These are phyloP conservation scores for Entomortierella lignicola DNA, from an alignment of 192 early-diverging fungal species.

Conservation along the genomic window DNA sequence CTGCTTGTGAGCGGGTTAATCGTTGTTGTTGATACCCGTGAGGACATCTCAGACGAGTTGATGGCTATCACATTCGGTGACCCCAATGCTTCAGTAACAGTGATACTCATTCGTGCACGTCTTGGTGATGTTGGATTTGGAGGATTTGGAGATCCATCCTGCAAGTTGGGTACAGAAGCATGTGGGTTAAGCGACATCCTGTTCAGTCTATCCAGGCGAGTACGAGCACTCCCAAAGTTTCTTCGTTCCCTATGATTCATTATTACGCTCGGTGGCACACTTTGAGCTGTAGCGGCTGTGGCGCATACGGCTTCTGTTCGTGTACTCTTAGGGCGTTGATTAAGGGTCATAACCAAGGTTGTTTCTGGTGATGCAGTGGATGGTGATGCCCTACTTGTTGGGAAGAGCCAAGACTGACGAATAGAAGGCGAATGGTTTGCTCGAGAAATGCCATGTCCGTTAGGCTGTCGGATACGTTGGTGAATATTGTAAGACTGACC, in stretches of 20 bases:
- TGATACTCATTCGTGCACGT: constrained; percentile 21
- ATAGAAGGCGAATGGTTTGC: constrained; percentile 34
- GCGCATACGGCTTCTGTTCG: constrained; percentile 27
- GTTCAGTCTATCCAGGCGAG: constrained; percentile 34
- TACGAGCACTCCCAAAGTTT: constrained; percentile 44
- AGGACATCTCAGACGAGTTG: neutral
- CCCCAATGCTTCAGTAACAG: neutral
- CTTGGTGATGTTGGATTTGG: constrained; percentile 15
- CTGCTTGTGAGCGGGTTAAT: neutral
- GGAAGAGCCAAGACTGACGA: constrained; percentile 53
- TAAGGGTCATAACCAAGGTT: constrained; percentile 39
- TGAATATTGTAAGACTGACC: constrained; percentile 39
- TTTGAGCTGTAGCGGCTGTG: constrained; percentile 14
- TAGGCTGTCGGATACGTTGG: constrained; percentile 32
- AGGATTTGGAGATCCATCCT: constrained; percentile 4
- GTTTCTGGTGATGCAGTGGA: constrained; percentile 43
- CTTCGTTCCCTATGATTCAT: constrained; percentile 32
- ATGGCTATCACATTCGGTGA: neutral
- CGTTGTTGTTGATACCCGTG: neutral
- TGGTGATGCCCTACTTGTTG: constrained; percentile 39
- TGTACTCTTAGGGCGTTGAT: constrained; percentile 16
- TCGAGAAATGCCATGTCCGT: constrained; percentile 5
- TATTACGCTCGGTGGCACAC: constrained; percentile 11
- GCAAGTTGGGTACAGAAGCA: constrained; percentile 8
- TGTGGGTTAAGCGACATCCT: constrained; percentile 39